A percentile compares a stretch with the other conserved stretches of the same genome.
Evolutionary conservation across 139 green algal species (phyloP).

Genomic region (Astrephomene gubernaculifera): DNA sequence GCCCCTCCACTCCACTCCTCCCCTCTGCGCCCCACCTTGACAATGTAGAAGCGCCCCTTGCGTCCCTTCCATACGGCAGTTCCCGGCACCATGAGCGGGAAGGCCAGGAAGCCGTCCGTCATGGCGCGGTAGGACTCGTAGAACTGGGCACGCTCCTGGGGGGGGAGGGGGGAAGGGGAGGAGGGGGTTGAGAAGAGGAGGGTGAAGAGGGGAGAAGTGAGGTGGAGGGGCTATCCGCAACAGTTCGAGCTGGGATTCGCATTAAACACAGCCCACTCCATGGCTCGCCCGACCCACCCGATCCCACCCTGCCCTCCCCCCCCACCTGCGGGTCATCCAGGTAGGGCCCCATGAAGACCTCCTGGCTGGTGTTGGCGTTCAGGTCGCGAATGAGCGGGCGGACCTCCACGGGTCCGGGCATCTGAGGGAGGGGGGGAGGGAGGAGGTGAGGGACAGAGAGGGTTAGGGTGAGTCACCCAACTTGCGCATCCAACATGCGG

Average conservation of each 20-base stretch:
- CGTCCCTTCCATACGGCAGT: constrained; percentile 85
- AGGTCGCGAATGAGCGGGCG: constrained; percentile 70
- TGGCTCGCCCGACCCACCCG: too few species aligned
- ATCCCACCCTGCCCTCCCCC: not conserved
- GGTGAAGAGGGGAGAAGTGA: not conserved
- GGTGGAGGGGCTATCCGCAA: too few species aligned
- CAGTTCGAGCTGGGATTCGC: too few species aligned
- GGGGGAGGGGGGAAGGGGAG: not conserved
- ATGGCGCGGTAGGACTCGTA: constrained; percentile 77
- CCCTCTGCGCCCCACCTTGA: constrained; percentile 42
- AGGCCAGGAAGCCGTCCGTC: constrained; percentile 83
- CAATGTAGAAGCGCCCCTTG: constrained; percentile 68
- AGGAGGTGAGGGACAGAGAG: not conserved
- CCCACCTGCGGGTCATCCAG: constrained; percentile 69
- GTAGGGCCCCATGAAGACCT: constrained; percentile 91
- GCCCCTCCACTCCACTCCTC: not conserved
- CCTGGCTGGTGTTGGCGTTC: constrained; percentile 83
- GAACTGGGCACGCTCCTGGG: constrained; percentile 68
- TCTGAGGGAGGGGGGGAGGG: not conserved
- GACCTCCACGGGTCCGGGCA: constrained; percentile 47
- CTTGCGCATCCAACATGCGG: too few species aligned
- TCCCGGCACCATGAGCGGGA: constrained; percentile 86
- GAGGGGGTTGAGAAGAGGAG: not conserved
- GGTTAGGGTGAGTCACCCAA: too few species aligned
- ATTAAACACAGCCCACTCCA: too few species aligned